Evolutionary conservation across 1,284 basidiomycete genomes (phyloP).

Genomic region (Erythrobasidium hasegawianum): DNA sequence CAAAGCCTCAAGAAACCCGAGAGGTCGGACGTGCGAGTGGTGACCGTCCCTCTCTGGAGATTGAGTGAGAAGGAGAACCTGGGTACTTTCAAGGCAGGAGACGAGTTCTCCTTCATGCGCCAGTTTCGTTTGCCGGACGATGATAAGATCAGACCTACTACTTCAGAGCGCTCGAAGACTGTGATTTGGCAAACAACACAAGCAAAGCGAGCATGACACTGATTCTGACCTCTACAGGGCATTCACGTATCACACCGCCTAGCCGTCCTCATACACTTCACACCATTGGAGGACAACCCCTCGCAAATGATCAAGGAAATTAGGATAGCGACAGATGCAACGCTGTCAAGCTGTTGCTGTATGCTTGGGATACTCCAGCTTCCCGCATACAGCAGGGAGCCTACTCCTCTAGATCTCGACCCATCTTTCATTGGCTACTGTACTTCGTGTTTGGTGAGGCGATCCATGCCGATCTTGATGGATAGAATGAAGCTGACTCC

Average conservation of each 20-base stretch:
- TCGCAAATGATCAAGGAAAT: constrained; percentile 21
- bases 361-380: constrained; percentile 22
- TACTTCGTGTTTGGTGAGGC: neutral
- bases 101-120: constrained; percentile 17
- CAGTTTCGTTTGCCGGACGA: constrained; percentile 29
- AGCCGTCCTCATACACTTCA: constrained; percentile 17
- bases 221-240: neutral
- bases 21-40: constrained; percentile 4
- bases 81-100: constrained; percentile 6
- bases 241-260: constrained; percentile 25
- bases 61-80: constrained; percentile 4
- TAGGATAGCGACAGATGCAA: constrained; percentile 27
- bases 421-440: neutral
- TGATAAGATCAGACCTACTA: constrained; percentile 18
- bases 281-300: constrained; percentile 20
- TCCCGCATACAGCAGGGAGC: constrained; percentile 14
- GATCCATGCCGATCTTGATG: neutral
- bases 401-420: constrained; percentile 9
- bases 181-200: neutral
- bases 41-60: constrained; percentile 21
- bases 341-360: constrained; percentile 27
- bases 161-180: constrained; percentile 12
- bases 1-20: constrained; percentile 6
- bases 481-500: no score
- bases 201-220: no score